Percentiles rank a stretch among this genome's conserved stretches.
phyloP scores from a whole-genome alignment of 495 filamentous ascomycete genomes.

The Podospora pseudopauciseta region DNA sequence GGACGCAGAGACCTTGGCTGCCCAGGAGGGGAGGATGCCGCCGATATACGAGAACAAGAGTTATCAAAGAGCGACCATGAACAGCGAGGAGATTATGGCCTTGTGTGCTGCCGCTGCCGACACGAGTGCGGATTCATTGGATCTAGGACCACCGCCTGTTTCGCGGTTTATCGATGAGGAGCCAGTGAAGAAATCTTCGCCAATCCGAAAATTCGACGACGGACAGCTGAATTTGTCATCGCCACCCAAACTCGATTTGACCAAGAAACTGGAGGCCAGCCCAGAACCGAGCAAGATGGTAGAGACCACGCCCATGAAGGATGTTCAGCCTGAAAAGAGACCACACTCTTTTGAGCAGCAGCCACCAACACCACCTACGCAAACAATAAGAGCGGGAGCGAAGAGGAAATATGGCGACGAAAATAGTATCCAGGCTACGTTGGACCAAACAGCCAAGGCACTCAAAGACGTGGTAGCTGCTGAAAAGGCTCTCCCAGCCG shows the following conservation, averaged over 20 bases:
- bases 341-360: neutral
- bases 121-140: constrained; percentile 54
- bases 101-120: constrained; percentile 49
- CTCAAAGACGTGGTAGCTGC: constrained; percentile 15
- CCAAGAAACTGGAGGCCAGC: constrained; percentile 18
- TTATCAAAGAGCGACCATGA: constrained; percentile 69
- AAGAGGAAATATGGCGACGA: constrained; percentile 39
- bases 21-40: constrained; percentile 66
- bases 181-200: constrained; percentile 53
- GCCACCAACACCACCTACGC: constrained; percentile 6
- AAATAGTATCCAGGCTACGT: constrained; percentile 19
- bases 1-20: constrained; percentile 51
- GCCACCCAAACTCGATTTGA: constrained; percentile 21
- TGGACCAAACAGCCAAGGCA: constrained; percentile 30
- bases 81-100: constrained; percentile 47
- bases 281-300: constrained; percentile 21
- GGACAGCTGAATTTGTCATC: constrained; percentile 7
- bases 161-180: constrained; percentile 63
- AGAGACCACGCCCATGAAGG: constrained; percentile 12
- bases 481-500: constrained; percentile 15
- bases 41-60: constrained; percentile 80
- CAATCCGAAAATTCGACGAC: constrained; percentile 18
- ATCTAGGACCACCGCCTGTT: constrained; percentile 62
- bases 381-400: constrained; percentile 25
- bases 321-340: constrained; percentile 17